phyloP scores from a whole-genome alignment of 108 stramenopile genomes.

The Nitzschia sp. region DNA sequence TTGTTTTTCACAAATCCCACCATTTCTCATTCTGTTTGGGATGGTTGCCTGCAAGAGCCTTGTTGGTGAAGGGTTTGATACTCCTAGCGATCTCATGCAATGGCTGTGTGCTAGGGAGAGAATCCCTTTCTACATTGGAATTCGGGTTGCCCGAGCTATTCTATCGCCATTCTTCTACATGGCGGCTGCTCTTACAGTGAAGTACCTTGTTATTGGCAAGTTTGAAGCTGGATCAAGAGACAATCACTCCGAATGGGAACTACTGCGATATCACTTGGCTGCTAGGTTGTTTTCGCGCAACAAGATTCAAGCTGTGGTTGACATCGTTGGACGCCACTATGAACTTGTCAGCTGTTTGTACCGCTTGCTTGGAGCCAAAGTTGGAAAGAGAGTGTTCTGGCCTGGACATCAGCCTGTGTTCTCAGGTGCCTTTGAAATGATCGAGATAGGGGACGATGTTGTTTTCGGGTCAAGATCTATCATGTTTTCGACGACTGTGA shows the following conservation, averaged over 20 bases:
- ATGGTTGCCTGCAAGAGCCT: constrained; percentile 22
- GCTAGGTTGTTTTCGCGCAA: constrained; percentile 32
- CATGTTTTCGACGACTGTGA: constrained; percentile 28
- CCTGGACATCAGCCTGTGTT: constrained; percentile 43
- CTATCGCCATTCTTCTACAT: constrained; percentile 45
- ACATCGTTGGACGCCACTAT: constrained; percentile 56
- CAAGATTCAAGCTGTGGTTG: constrained; percentile 35
- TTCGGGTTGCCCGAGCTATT: constrained; percentile 32
- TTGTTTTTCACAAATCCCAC: constrained; percentile 31
- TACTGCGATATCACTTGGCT: constrained; percentile 35
- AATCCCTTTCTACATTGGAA: constrained; percentile 51
- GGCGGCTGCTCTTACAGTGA: constrained; percentile 42
- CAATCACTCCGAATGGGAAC: constrained; percentile 30
- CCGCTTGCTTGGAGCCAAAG: constrained; percentile 52
- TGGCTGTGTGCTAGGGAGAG: constrained; percentile 46
- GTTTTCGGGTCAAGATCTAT: constrained; percentile 52
- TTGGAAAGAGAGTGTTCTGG: constrained; percentile 62
- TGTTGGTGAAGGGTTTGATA: constrained; percentile 2
- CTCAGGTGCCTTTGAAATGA: constrained; percentile 45
- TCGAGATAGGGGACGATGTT: constrained; percentile 59
- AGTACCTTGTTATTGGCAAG: constrained; percentile 45
- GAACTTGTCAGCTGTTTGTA: constrained; percentile 40
- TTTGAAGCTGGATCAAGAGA: constrained; percentile 41
- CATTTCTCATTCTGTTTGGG: constrained; percentile 28
- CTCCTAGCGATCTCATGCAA: constrained; percentile 31